These are phyloP conservation scores for Bretziella fagacearum DNA, from an alignment of 2,329 filamentous ascomycete genomes.

Conservation along the genomic window DNA sequence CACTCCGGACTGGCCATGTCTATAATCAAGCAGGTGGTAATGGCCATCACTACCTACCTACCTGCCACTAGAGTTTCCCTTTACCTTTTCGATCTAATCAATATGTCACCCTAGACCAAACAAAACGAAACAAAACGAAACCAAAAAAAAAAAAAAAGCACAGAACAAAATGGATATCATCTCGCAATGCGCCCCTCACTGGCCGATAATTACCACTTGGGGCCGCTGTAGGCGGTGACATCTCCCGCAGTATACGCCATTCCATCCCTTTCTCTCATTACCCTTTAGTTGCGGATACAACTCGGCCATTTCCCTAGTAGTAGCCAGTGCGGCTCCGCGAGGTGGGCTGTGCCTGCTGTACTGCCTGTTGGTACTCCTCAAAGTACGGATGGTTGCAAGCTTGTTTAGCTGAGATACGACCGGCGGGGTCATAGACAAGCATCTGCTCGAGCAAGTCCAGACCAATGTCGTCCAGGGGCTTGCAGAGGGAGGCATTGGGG, in stretches of 20 bases:
- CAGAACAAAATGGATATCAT: no score
- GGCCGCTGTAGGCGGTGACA: no score
- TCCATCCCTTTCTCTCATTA: background rate
- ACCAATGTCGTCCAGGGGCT: constrained; percentile 54
- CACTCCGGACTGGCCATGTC: no score
- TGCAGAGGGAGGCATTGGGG: constrained; percentile 46
- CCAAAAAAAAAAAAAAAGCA: no score
- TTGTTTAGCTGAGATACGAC: constrained; percentile 77
- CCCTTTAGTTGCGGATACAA: background rate
- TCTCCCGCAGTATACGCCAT: background rate
- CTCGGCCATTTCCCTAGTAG: background rate
- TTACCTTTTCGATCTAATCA: no score
- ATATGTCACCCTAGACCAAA: no score
- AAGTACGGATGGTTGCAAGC: constrained; percentile 77
- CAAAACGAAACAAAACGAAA: no score
- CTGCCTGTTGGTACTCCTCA: constrained; percentile 19
- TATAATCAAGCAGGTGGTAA: no score
- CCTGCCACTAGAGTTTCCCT: no score
- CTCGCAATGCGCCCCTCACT: no score
- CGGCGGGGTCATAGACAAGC: constrained; percentile 74
- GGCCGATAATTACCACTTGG: no score
- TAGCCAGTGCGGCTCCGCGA: constrained; percentile 1
- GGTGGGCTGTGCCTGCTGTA: background rate
- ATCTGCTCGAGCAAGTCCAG: constrained; percentile 52
- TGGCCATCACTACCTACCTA: no score